Evolutionary conservation across 257 asterid species (phyloP).

Genomic region (Solanum medicagineum): DNA sequence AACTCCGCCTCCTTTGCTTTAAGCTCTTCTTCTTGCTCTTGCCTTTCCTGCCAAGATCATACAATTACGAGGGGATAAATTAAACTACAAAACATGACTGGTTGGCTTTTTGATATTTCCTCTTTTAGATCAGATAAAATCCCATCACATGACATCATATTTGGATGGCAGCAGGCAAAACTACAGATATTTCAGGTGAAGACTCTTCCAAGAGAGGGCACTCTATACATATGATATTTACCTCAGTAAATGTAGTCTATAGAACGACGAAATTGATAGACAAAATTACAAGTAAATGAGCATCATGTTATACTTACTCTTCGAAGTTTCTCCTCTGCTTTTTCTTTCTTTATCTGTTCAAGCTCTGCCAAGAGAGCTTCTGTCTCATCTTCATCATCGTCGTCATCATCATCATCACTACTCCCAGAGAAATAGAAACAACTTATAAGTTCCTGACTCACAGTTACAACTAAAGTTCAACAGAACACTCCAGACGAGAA

Average conservation of each 20-base stretch:
- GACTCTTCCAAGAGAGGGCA: background rate
- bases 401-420: conserved; percentile 48
- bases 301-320: conserved; percentile 35
- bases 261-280: background rate
- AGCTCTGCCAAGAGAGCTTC: conserved; percentile 96
- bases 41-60: conserved; percentile 41
- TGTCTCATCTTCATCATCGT: conserved; percentile 66
- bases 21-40: conserved; percentile 70
- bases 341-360: conserved; percentile 82
- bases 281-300: background rate
- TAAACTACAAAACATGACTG: background rate
- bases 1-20: conserved; percentile 82
- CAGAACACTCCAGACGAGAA: background rate
- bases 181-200: background rate
- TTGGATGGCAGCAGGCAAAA: background rate
- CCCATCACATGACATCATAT: background rate
- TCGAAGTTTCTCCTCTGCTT: conserved; percentile 72
- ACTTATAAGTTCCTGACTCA: background rate
- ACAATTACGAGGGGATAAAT: background rate
- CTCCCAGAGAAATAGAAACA: background rate
- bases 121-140: background rate
- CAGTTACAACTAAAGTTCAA: background rate
- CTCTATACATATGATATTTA: background rate
- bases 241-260: background rate
- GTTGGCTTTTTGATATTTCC: background rate